Base-by-base conservation (phyloP, 768 basidiomycete genomes). In the Phallus indusiatus region DNA sequence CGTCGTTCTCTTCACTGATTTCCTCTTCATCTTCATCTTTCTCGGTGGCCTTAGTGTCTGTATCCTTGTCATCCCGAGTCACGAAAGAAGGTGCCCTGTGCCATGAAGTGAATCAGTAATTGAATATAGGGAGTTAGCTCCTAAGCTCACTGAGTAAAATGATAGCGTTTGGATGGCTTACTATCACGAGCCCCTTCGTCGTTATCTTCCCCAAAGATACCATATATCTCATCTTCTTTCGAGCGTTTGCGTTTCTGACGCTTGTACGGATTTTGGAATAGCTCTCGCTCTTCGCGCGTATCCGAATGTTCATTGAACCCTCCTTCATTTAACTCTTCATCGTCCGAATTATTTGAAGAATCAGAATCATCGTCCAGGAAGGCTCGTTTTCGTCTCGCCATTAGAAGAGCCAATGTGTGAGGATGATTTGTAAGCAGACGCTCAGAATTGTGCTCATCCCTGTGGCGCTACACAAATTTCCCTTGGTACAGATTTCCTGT, bases 381-480 rank as follows among this genome's bases (percentile, higher is more conserved):
- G 47, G 83, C 75, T 59, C 88, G 82, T 69, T 91, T 92, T 62
- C 87, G 77, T 56, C 88, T 82, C 56, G 82, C 81, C 90, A 92
- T 92, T 50, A 28, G 4, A 28, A 28, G 7, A 28, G 28, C 28
- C 7, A 37, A 17, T 10, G 7, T 2, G 28, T 28, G 28, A 28
- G 28, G 28, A 7, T 28, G 28, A 28, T 28, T 28, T 28, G 28
- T 28, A 28, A 28, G 28, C 28, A 28, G 28, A 28, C 28, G 28
- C 28, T 28, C 28, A 7, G 28, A 28, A 7, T 28, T 28, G 28
- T 28, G 28, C 28, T 28, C 28, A 28, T 42, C 42, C 42, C 42
- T 42, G 42, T 42, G 42, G 42, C 42, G 42, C 42, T 42, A 11
- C 12, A 2, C 9, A 14, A 42, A 42, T 42, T 42, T 42, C 42